phyloP scores from a whole-genome alignment of 23 red algal species.

The Gracilaria gracilis region DNA sequence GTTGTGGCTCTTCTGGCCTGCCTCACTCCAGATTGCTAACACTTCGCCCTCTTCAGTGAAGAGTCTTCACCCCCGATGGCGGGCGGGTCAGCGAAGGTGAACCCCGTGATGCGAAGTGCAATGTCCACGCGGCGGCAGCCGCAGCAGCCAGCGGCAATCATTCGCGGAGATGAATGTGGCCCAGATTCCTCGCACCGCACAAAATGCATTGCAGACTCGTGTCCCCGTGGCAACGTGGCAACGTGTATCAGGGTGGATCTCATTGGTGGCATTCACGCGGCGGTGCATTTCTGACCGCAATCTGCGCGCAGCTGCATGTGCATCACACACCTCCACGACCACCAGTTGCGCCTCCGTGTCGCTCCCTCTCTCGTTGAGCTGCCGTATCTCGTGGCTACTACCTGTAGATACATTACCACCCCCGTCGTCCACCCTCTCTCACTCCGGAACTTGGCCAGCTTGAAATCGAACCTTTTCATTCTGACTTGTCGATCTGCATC shows the following conservation, averaged over 20 bases:
- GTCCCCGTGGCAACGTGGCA: too few relatives aligned
- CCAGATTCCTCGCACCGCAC: neutral
- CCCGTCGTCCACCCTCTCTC: neutral
- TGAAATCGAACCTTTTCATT: neutral
- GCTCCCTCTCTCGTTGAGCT: neutral
- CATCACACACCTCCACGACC: neutral
- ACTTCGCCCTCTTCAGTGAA: too few relatives aligned
- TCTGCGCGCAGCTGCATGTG: neutral
- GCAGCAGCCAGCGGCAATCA: too few relatives aligned
- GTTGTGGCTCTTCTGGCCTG: too few relatives aligned
- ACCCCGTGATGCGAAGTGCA: too few relatives aligned
- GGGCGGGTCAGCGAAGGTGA: too few relatives aligned
- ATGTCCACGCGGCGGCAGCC: too few relatives aligned
- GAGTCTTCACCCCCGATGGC: too few relatives aligned
- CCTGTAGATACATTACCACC: too few relatives aligned
- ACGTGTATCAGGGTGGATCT: too few relatives aligned
- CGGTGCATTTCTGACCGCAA: constrained; percentile 27
- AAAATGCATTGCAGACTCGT: neutral
- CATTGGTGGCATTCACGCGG: neutral
- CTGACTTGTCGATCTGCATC: neutral
- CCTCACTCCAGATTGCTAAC: too few relatives aligned
- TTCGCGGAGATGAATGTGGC: neutral
- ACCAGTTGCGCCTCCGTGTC: neutral
- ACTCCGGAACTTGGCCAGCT: neutral
- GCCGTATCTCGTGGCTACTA: too few relatives aligned